phyloP scores from a whole-genome alignment of 1,139 yeast species.

The Suhomyces guaymorum region DNA sequence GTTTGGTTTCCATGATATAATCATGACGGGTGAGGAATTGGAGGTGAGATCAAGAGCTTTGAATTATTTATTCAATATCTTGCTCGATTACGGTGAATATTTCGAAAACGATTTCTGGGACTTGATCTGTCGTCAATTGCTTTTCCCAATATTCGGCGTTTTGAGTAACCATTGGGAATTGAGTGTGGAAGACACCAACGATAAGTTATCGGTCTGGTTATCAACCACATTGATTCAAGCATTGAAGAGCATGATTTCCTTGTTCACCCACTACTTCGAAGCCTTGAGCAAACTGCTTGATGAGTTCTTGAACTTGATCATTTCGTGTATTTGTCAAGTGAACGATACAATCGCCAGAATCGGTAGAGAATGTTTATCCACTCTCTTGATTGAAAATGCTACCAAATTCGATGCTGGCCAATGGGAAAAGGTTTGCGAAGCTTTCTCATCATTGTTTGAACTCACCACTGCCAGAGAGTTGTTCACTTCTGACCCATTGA shows the following conservation, averaged over 20 bases:
- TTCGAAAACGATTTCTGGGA: conserved; percentile 84
- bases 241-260: conserved; percentile 78
- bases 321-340: conserved; percentile 92
- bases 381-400: conserved; percentile 72
- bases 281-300: conserved; percentile 70
- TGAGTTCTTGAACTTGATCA: conserved; percentile 74
- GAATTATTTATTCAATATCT: conserved; percentile 74
- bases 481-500: conserved; percentile 68
- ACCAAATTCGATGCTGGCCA: conserved; percentile 61
- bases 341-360: conserved; percentile 95
- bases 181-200: conserved; percentile 61
- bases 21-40: conserved; percentile 90
- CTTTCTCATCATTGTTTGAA: conserved; percentile 69
- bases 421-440: conserved; percentile 71
- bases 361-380: conserved; percentile 86
- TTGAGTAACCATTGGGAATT: conserved; percentile 77
- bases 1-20: conserved; percentile 80
- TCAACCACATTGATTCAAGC: conserved; percentile 97
- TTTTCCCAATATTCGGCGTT: conserved; percentile 89
- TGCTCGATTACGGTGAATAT: conserved; percentile 75
- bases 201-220: conserved; percentile 90
- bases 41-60: conserved; percentile 93
- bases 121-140: conserved; percentile 66
- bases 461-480: conserved; percentile 85
- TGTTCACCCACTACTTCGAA: conserved; percentile 79